A percentile compares a stretch with the other conserved stretches of the same genome.
Conservation (phyloP, 2,329 filamentous ascomycete genomes). For the Cercospora zeae-maydis region DNA sequence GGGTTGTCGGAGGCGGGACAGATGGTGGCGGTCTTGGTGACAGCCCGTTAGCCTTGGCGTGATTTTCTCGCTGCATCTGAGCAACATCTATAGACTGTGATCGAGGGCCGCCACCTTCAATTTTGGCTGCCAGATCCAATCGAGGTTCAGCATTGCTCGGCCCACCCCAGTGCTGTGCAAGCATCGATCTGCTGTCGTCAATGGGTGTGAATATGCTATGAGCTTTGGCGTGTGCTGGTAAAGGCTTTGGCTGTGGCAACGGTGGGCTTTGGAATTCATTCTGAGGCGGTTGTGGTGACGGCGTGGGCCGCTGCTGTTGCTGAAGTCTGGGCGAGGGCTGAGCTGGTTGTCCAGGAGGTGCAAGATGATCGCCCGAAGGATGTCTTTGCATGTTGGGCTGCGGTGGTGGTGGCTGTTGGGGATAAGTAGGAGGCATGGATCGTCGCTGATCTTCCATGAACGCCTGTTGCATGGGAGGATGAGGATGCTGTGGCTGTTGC, state of each 20-base stretch:
- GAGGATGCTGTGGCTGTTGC: conserved; percentile 29
- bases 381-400: conserved; percentile 51
- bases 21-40: conserved; percentile 55
- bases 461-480: conserved; percentile 56
- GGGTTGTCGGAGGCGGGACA: conserved; percentile 33
- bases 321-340: conserved; percentile 29
- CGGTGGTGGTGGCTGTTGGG: conserved; percentile 51
- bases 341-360: conserved; percentile 35
- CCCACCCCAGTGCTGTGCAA: conserved; percentile 71
- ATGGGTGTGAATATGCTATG: conserved; percentile 98
- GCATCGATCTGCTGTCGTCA: conserved; percentile 82
- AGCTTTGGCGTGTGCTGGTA: conserved; percentile 59
- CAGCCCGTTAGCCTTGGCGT: conserved; percentile 40
- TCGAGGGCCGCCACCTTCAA: conserved; percentile 46
- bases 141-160: conserved; percentile 51
- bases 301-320: conserved; percentile 37
- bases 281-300: conserved; percentile 52
- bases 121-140: conserved; percentile 43
- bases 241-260: conserved; percentile 62
- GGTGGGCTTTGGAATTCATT: conserved; percentile 50
- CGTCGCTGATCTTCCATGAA: conserved; percentile 75
- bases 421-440: conserved; percentile 67
- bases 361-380: conserved; percentile 27
- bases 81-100: conserved; percentile 65
- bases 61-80: conserved; percentile 49